Base-by-base conservation (phyloP, 2,329 filamentous ascomycete species). In the Teratosphaeriaceae sp. region DNA sequence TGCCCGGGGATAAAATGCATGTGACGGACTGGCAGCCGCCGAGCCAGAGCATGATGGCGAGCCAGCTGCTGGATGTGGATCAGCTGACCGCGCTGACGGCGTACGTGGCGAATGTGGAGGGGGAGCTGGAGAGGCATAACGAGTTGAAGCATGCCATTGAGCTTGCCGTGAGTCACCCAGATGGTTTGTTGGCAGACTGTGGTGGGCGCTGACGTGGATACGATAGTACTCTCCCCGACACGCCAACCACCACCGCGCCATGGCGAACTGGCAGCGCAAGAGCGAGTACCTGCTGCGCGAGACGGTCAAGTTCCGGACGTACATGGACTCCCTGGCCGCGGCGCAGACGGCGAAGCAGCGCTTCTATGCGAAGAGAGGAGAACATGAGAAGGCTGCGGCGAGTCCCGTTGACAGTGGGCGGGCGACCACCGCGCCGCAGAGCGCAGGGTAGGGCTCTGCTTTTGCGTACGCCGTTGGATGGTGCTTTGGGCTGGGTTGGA, bases 231-330 rank as follows among this genome's bases (percentile, higher is more conserved):
- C 87, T 12, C 85, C 88, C 2, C 79, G 88, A 22, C 84, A 90
- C 48, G 75, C 79, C 27, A 97, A 97, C 58, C 78, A 82, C 13
- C 72, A 71, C 49, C 89, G 85, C 65, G 88, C 90, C 13, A 90
- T 97, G 85, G 76, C 82, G 16, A 98, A 98, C 65, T 98, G 92
- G 90, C 89, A 98, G 71, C 82, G 85, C 59, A 97, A 97, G 70
- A 94, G 87, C 43, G 83, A 86, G 22, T 95, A 97, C 61, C 70
- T 98, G 30, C 74, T 97, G 11, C 76, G 86, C 26, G 92, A 98
- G 69, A 96, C 94, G 63, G 88, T 97, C 65, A 97, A 97, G 66
- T 97, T 95, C 68, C 76, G 84, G 47, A 97, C 89, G 0, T 98
- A 97, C 59, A 89, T 96, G 53, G 92, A 97, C 63, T 82, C 80